Conservation (phyloP, 1,284 basidiomycete genomes). For the Athelia sp. region DNA sequence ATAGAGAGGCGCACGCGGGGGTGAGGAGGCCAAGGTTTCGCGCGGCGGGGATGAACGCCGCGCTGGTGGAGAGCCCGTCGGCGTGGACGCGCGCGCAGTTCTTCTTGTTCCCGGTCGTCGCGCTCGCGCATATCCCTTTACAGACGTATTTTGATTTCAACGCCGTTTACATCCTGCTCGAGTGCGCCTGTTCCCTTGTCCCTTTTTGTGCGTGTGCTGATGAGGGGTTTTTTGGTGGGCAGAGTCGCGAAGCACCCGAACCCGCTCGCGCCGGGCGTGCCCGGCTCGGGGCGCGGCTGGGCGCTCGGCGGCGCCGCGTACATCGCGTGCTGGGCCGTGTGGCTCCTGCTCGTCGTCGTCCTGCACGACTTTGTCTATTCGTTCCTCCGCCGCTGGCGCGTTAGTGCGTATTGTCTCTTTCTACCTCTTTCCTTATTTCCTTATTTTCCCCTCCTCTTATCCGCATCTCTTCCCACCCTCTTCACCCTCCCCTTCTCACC, state of each 20-base stretch:
- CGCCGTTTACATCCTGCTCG: constrained; percentile 67
- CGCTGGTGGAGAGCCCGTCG: constrained; percentile 59
- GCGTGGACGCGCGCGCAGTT: constrained; percentile 53
- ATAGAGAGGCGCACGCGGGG: constrained; percentile 23
- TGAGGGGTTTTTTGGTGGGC: constrained; percentile 4
- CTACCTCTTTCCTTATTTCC: constrained; percentile 19
- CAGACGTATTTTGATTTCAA: constrained; percentile 83
- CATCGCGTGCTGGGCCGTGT: constrained; percentile 70
- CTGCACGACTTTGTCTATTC: constrained; percentile 79
- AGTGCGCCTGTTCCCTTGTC: constrained; percentile 56
- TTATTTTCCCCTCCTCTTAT: neutral
- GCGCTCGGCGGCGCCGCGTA: constrained; percentile 74
- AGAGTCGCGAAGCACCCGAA: constrained; percentile 70
- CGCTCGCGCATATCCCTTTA: constrained; percentile 64
- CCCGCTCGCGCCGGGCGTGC: constrained; percentile 57
- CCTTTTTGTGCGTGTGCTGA: constrained; percentile 5
- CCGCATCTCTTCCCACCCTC: neutral
- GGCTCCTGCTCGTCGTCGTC: constrained; percentile 72
- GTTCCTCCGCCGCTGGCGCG: constrained; percentile 76
- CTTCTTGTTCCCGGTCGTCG: constrained; percentile 60
- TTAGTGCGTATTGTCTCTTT: no score
- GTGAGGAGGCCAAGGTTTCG: constrained; percentile 57
- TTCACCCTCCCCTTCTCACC: constrained; percentile 3
- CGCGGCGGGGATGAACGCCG: constrained; percentile 55
- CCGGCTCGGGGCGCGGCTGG: constrained; percentile 72